phyloP scores from a whole-genome alignment of 371 early-diverging fungal species.

The Smittium culicis region DNA sequence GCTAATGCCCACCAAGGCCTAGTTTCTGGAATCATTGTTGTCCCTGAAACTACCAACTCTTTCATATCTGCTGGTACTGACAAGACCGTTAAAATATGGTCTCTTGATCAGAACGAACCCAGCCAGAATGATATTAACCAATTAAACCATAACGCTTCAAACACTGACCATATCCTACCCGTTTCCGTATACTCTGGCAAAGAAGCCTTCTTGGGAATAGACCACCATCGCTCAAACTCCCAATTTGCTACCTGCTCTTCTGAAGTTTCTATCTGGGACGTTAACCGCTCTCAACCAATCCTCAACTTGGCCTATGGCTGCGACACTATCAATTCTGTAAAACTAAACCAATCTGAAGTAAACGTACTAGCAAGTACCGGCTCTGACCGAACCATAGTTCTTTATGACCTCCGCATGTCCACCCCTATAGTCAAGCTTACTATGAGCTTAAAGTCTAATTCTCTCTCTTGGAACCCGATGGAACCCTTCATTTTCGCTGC shows the following conservation, averaged over 20 bases:
- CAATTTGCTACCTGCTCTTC: slow-evolving; percentile 75
- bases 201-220: slow-evolving; percentile 55
- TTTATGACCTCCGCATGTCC: slow-evolving; percentile 82
- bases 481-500: slow-evolving; percentile 85
- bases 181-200: slow-evolving; percentile 61
- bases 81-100: slow-evolving; percentile 79
- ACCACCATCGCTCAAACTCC: slow-evolving; percentile 65
- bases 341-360: slow-evolving; percentile 88
- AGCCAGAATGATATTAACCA: not conserved
- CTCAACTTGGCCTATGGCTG: slow-evolving; percentile 78
- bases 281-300: slow-evolving; percentile 63
- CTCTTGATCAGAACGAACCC: slow-evolving; percentile 21
- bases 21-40: slow-evolving; percentile 60
- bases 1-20: slow-evolving; percentile 60
- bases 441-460: slow-evolving; percentile 74
- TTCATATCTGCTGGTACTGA: slow-evolving; percentile 81
- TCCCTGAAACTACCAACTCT: slow-evolving; percentile 38
- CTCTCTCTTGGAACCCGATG: slow-evolving; percentile 96
- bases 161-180: slow-evolving; percentile 31
- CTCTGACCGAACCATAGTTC: slow-evolving; percentile 78
- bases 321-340: slow-evolving; percentile 82
- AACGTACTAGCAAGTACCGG: slow-evolving; percentile 81
- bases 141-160: not conserved
- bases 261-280: slow-evolving; percentile 86
- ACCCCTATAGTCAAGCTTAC: slow-evolving; percentile 64